Evolutionary conservation across 148 eudicot species (phyloP), one percentile per base, ranked within the genome.

Genomic region (Nepenthes mirabilis): DNA sequence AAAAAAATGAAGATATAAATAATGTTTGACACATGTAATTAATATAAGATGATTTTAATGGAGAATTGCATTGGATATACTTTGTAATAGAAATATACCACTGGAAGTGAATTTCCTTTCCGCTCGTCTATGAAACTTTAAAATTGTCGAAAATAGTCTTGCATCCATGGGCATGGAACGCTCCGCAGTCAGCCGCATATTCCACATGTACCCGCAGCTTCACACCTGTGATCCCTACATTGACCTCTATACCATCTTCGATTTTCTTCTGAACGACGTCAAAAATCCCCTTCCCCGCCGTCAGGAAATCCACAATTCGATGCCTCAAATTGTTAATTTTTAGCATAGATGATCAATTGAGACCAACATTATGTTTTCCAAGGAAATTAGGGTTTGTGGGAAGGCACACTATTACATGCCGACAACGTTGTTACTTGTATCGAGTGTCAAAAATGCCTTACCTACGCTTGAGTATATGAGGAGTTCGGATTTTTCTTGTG

Each of bases 301-400:
- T 93, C 52, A 35, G 81, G 0, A 83, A 76, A 45, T 63, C 80
- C 1, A 63, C 86, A 7, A 34, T 74, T 9, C 77, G 95, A 2
- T 93, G 96, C 70, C 98, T 96, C n/a, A 70, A 95, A 5, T 67
- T 93, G 62, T 51, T 93, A 0, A 71, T 93, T 35, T 80, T 80
- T 33, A 67, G 68, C 48, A 78, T 79, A 9, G 80, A 81, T 0
- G 5, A 36, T 6, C 96, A 84, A 59, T 77, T 93, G 74, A 75
- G 77, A 23, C 99, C 99, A 47, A 47, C 95, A 2, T 70, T 86
- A 57, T 49, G 34, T 33, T 93, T 93, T 55, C 51, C 86, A 55
- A 63, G 68, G 45, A 48, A 52, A 43, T 52, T 86, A 13, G 96
- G 96, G 63, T 83, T 89, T 60, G 74, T 75, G 33, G 96, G 85